phyloP scores from a whole-genome alignment of 2,329 filamentous ascomycete genomes.

The Cladophialophora psammophila region DNA sequence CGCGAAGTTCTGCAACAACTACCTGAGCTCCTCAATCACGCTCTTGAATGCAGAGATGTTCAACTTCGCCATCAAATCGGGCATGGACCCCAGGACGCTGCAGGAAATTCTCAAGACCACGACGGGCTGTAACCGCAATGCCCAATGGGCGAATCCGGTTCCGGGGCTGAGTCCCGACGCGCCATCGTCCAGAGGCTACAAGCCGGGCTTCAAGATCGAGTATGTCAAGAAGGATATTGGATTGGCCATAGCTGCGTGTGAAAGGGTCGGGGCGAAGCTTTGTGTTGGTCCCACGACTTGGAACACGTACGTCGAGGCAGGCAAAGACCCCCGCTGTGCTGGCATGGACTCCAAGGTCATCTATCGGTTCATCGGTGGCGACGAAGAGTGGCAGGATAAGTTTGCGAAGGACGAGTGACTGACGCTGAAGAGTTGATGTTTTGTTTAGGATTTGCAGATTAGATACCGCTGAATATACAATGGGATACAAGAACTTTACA shows the following conservation, averaged over 20 bases:
- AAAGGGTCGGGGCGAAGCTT: constrained; percentile 57
- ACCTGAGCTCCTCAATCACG: constrained; percentile 64
- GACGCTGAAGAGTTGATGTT: too few species aligned
- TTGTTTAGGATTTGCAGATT: not conserved
- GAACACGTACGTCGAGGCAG: constrained; percentile 59
- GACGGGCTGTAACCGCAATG: constrained; percentile 60
- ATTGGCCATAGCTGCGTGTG: constrained; percentile 63
- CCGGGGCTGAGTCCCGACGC: constrained; percentile 58
- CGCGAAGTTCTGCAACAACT: constrained; percentile 68
- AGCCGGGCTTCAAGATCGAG: constrained; percentile 64
- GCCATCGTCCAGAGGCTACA: constrained; percentile 56
- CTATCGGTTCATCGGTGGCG: constrained; percentile 56
- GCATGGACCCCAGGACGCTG: constrained; percentile 62
- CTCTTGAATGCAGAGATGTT: constrained; percentile 65
- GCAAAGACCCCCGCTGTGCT: constrained; percentile 58
- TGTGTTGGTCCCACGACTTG: constrained; percentile 59
- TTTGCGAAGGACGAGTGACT: not conserved
- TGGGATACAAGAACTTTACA: not conserved
- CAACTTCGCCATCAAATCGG: constrained; percentile 65
- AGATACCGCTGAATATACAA: not conserved
- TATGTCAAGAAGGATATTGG: constrained; percentile 67
- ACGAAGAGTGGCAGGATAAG: constrained; percentile 21
- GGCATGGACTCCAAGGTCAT: constrained; percentile 65
- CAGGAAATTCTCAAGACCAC: constrained; percentile 59
- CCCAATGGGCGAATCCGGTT: constrained; percentile 59